These are phyloP conservation scores for Candolleomyces eurysporus DNA, from an alignment of 768 basidiomycete genomes.

Conservation along the genomic window DNA sequence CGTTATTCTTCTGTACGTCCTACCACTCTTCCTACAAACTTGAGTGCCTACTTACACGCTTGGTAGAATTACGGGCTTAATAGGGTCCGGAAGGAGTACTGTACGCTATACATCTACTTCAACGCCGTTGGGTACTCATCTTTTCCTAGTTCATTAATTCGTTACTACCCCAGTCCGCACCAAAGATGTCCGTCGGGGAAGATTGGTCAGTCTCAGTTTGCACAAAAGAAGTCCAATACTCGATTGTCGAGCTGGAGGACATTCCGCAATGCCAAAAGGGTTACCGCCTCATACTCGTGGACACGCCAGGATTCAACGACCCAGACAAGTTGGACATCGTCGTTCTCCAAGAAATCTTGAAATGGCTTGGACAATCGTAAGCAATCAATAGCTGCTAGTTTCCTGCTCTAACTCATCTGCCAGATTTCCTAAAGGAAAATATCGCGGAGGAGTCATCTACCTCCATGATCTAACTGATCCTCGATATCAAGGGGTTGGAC, in stretches of 20 bases:
- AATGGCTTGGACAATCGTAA: conserved; percentile 17
- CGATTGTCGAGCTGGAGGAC: neutral
- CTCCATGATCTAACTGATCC: neutral
- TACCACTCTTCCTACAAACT: too few species aligned
- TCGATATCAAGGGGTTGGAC: neutral
- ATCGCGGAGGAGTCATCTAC: neutral
- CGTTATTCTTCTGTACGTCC: too few species aligned
- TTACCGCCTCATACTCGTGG: conserved; percentile 17
- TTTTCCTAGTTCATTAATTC: neutral
- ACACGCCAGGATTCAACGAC: conserved; percentile 26
- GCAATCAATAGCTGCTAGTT: neutral
- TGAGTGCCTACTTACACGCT: too few species aligned
- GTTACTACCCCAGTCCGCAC: neutral
- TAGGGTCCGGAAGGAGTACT: neutral
- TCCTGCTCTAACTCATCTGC: neutral
- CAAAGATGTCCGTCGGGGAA: neutral
- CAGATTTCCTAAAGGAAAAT: neutral
- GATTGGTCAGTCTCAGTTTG: neutral
- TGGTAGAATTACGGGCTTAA: neutral
- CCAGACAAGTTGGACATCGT: conserved; percentile 16
- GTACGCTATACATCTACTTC: neutral
- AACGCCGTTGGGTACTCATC: neutral
- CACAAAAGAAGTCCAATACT: neutral
- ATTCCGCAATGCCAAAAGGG: neutral
- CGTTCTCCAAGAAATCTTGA: conserved; percentile 20